Conservation (phyloP, 495 filamentous ascomycete species). For the Penicillium subrubescens region DNA sequence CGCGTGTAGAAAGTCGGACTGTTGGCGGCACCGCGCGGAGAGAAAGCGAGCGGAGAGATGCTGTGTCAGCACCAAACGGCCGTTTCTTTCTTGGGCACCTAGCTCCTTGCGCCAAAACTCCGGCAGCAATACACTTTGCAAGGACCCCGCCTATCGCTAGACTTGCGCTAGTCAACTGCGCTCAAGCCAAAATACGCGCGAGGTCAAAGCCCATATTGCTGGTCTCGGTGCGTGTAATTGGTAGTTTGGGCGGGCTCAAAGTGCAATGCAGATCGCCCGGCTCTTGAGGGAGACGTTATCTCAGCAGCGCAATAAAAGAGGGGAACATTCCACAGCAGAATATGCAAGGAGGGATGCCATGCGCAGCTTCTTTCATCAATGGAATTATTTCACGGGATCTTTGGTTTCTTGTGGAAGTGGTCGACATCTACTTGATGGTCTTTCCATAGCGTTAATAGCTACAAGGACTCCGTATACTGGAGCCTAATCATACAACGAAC, state of each 20-base stretch:
- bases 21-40: constrained; percentile 17
- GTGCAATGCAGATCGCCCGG: constrained; percentile 12
- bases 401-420: not conserved
- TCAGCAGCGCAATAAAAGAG: constrained; percentile 12
- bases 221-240: constrained; percentile 15
- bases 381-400: not conserved
- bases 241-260: constrained; percentile 5
- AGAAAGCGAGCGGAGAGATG: constrained; percentile 24
- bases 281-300: constrained; percentile 26
- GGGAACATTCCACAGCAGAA: constrained; percentile 20
- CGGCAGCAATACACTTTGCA: not conserved
- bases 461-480: too few species aligned
- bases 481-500: too few species aligned
- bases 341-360: constrained; percentile 18
- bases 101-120: constrained; percentile 14
- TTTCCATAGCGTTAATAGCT: too few species aligned
- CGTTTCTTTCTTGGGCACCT: not conserved
- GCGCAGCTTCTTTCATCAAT: constrained; percentile 11
- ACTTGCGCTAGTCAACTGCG: constrained; percentile 7
- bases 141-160: not conserved
- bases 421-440: not conserved
- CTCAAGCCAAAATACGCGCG: constrained; percentile 1
- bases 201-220: constrained; percentile 17
- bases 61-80: constrained; percentile 29
- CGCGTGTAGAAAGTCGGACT: constrained; percentile 14